These are phyloP conservation scores for Fusarium brevicatenulatum DNA, from an alignment of 2,329 filamentous ascomycete genomes.

Conservation along the genomic window DNA sequence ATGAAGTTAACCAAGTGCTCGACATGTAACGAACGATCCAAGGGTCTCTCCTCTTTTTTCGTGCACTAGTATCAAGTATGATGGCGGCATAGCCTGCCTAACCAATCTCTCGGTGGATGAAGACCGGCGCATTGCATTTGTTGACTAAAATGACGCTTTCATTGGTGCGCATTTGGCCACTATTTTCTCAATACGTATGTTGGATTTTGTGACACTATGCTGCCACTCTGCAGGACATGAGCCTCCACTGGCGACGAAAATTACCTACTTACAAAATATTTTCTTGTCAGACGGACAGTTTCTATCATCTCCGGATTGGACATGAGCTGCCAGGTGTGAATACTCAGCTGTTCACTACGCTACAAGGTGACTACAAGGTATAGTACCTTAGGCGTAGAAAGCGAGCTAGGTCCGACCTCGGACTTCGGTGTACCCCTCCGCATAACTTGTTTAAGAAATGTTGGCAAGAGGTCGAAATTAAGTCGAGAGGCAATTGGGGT, in stretches of 20 bases:
- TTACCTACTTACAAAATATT: slow-evolving; percentile 5
- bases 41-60: not conserved
- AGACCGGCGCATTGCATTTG: slow-evolving; percentile 31
- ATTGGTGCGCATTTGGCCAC: slow-evolving; percentile 45
- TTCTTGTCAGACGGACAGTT: slow-evolving; percentile 8
- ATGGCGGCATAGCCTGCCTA: slow-evolving; percentile 29
- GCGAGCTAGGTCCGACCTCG: slow-evolving; percentile 41
- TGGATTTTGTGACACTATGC: slow-evolving; percentile 16
- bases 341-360: slow-evolving; percentile 6
- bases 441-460: slow-evolving; percentile 12
- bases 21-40: not conserved
- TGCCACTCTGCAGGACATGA: slow-evolving; percentile 9
- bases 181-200: slow-evolving; percentile 25
- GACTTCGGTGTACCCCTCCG: slow-evolving; percentile 40
- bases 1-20: not conserved
- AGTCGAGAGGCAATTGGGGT: slow-evolving; percentile 23
- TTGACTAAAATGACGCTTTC: slow-evolving; percentile 37
- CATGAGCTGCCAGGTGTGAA: slow-evolving; percentile 19
- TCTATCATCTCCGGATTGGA: not conserved
- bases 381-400: not conserved
- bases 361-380: not conserved
- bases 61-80: not conserved
- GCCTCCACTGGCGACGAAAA: slow-evolving; percentile 7
- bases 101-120: slow-evolving; percentile 29
- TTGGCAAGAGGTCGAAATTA: slow-evolving; percentile 25